Base-by-base conservation (phyloP, 2,329 filamentous ascomycete species). In the Fusarium marasasianum region DNA sequence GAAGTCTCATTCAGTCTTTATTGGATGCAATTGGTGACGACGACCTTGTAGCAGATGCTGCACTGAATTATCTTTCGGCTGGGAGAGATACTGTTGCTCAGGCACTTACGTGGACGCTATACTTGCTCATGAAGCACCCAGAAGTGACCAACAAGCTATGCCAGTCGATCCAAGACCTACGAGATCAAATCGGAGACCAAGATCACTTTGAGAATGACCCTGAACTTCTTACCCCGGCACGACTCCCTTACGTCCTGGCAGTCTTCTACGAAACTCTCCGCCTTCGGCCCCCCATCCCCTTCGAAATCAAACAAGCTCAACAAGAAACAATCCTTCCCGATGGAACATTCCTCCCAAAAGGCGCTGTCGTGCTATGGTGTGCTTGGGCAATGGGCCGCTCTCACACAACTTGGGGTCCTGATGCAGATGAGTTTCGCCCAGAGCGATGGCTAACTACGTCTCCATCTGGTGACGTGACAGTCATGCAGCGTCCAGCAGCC, bases 81-180 rank as follows among this genome's bases (percentile, higher is more conserved):
- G 88, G 90, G 22, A 84, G 90, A 64, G 91, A 92, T 76, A 92
- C 91, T 1, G 90, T 90, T 12, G 90, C 90, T 0, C 90, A 92
- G 75, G 88, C 88, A 4, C 80, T 92, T 17, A 91, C 90, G 1
- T 92, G 91, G 91, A 86, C 87, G 1, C 85, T 91, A 45, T 91
- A 92, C 78, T 83, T 90, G 4, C 82, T 92, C 18, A 87, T 91
- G 81, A 83, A 84, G 41, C 82, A 91, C 69, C 85, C 84, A 0
- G 71, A 77, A 6, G 83, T 83, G 5, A 73, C 83, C 4, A 73
- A 79, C 33, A 83, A 80, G 63, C 82, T 90, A 31, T 83, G 86
- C 20, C 66, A 80, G 22, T 88, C 89, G 67, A 80, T 86, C 2
- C 67, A 79, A 17, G 64, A 69, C 12, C 62, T 76, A 26, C 57